Evolutionary conservation across 2,329 filamentous ascomycete species (phyloP).

Genomic region (Trichophyton verrucosum): DNA sequence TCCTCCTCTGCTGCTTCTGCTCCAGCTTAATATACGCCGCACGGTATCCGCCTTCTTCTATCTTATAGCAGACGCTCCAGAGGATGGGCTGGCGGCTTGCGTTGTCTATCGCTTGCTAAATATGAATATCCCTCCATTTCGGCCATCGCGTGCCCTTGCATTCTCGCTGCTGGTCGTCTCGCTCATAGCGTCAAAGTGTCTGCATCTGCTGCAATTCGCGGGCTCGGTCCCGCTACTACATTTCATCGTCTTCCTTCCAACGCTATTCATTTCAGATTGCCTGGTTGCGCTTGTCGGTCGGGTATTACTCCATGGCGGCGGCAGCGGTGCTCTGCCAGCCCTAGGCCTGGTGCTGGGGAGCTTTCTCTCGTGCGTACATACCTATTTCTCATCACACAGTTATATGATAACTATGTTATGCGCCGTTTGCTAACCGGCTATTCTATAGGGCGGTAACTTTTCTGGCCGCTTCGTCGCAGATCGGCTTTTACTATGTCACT

Average conservation of each 20-base stretch:
- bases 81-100: slow-evolving; percentile 8
- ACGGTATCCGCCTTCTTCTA: background rate
- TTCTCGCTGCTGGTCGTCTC: slow-evolving; percentile 20
- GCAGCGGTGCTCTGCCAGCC: slow-evolving; percentile 6
- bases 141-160: slow-evolving; percentile 17
- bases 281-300: slow-evolving; percentile 16
- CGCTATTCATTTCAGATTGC: slow-evolving; percentile 21
- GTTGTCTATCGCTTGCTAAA: background rate
- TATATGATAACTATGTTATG: background rate
- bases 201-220: slow-evolving; percentile 20
- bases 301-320: slow-evolving; percentile 16
- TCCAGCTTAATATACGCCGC: background rate
- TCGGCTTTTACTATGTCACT: slow-evolving; percentile 24
- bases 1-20: background rate
- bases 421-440: background rate
- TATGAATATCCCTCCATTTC: slow-evolving; percentile 17
- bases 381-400: background rate
- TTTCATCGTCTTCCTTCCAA: slow-evolving; percentile 21
- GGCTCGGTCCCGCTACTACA: slow-evolving; percentile 14
- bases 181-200: slow-evolving; percentile 18
- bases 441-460: slow-evolving; percentile 16
- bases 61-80: background rate
- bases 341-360: slow-evolving; percentile 15
- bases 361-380: slow-evolving; percentile 20
- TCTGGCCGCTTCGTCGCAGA: slow-evolving; percentile 18